Conservation (phyloP, 192 early-diverging fungal species). For the Jimgerdemannia flammicorona region DNA sequence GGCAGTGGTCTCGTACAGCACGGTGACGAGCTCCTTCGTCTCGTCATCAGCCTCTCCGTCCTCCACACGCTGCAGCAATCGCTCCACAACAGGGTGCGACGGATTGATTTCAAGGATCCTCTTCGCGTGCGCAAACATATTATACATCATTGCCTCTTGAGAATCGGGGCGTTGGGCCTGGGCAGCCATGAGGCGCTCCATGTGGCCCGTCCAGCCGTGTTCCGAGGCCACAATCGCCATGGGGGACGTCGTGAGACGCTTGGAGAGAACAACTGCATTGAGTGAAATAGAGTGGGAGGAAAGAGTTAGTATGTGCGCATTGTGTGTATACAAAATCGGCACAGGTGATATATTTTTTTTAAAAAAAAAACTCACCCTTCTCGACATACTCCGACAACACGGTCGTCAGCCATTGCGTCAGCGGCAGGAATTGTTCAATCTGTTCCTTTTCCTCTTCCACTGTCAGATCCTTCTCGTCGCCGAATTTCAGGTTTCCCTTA, state of each 20-base stretch:
- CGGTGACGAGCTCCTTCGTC: conserved; percentile 40
- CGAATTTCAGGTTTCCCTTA: conserved; percentile 63
- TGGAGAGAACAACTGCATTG: conserved; percentile 61
- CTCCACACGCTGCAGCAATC: conserved; percentile 46
- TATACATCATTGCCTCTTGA: conserved; percentile 40
- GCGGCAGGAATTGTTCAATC: conserved; percentile 46
- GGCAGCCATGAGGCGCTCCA: conserved; percentile 57
- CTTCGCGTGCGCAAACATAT: conserved; percentile 51
- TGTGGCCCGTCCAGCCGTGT: conserved; percentile 62
- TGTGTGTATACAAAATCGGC: neutral
- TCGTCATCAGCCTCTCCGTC: conserved; percentile 42
- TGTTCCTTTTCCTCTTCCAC: conserved; percentile 45
- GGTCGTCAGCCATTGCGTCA: conserved; percentile 53
- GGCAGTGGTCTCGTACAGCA: conserved; percentile 62
- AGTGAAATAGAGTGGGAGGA: no score
- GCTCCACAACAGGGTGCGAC: conserved; percentile 55
- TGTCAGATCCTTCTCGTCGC: conserved; percentile 47
- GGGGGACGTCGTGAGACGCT: conserved; percentile 74
- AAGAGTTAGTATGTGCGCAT: no score
- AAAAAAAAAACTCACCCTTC: conserved; percentile 22
- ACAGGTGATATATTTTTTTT: neutral
- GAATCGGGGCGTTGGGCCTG: conserved; percentile 44
- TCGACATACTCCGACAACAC: conserved; percentile 47
- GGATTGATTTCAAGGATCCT: conserved; percentile 71
- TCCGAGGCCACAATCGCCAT: conserved; percentile 64